Evolutionary conservation across 768 basidiomycete species (phyloP), one percentile per base, ranked within the genome.

Genomic region (Termitomyces heimii): DNA sequence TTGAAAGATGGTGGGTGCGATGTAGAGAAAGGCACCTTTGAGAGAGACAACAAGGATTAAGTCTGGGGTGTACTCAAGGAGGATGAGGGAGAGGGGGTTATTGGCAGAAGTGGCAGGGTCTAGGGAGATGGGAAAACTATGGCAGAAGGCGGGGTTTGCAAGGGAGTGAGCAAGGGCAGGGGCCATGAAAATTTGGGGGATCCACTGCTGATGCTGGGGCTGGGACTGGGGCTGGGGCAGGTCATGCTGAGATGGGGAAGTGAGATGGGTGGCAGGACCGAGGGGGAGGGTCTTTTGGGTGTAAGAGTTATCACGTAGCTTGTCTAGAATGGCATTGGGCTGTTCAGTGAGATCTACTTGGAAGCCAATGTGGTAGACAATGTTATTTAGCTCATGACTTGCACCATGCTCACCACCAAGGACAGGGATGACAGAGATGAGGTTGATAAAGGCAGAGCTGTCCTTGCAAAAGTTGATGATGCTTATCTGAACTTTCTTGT

Each of bases 301-400:
- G 70, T 93, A 93, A 34, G 80, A 83, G 18, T 94, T 94, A 62
- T 91, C 85, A n/a, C 80, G 73, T 53, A 94, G 78, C 68, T 86
- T 91, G 62, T 88, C 81, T 53, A 94, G 73, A 58, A 97, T 94
- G 2, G 83, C 83, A 62, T 84, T 84, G 2, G 93, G 94, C 72
- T 95, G 93, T 65, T 88, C 84, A 18, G 85, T 85, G 49, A 99
- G 76, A 71, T 98, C 93, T 55, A 97, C 89, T 72, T 99, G 94
- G 77, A 99, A 98, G 0, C 97, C 97, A 51, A 99, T 87, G 65
- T 92, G 88, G 68, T 89, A 96, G 9, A 83, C 85, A 39, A 91
- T 79, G 45, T 95, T 87, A 54, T 84, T 82, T 35, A 78, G 78
- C 61, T 85, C 86, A 42, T 83, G 78, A 61, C 72, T 42, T 31